phyloP scores from a whole-genome alignment of 2,329 filamentous ascomycete genomes.

The Aspergillus versicolor region DNA sequence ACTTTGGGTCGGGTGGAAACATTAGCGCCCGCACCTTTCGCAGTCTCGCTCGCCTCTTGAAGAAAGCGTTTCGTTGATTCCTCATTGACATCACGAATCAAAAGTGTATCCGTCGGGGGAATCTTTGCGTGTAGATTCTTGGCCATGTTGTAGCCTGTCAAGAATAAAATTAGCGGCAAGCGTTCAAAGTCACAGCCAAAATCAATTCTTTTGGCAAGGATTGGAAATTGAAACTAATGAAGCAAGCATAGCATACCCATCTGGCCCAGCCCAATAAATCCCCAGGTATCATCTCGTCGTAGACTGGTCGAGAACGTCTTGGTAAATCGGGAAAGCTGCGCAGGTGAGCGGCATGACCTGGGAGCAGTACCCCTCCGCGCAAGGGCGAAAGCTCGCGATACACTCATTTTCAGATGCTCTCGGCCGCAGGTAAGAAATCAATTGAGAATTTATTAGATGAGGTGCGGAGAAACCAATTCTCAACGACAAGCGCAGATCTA shows the following conservation, averaged over 20 bases:
- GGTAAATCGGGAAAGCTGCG: neutral
- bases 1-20: slow-evolving; percentile 47
- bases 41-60: slow-evolving; percentile 47
- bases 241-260: slow-evolving; percentile 51
- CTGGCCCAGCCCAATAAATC: slow-evolving; percentile 60
- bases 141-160: slow-evolving; percentile 69
- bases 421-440: neutral
- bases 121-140: slow-evolving; percentile 68
- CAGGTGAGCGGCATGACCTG: slow-evolving; percentile 4
- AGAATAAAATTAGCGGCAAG: slow-evolving; percentile 3
- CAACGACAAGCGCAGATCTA: neutral
- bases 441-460: neutral
- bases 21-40: slow-evolving; percentile 25
- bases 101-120: slow-evolving; percentile 60
- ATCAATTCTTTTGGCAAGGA: too few relatives aligned
- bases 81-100: slow-evolving; percentile 66
- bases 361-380: slow-evolving; percentile 13
- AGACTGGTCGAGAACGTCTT: slow-evolving; percentile 49
- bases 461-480: neutral
- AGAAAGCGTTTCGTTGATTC: slow-evolving; percentile 57
- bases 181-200: neutral
- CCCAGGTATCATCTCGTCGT: slow-evolving; percentile 52
- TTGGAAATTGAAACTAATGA: too few relatives aligned
- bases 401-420: slow-evolving; percentile 14
- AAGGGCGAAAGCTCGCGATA: slow-evolving; percentile 12